Evolutionary conservation across 108 stramenopile species (phyloP), one percentile per base, ranked within the genome.

Genomic region (Pseudonitzschia multiseries): DNA sequence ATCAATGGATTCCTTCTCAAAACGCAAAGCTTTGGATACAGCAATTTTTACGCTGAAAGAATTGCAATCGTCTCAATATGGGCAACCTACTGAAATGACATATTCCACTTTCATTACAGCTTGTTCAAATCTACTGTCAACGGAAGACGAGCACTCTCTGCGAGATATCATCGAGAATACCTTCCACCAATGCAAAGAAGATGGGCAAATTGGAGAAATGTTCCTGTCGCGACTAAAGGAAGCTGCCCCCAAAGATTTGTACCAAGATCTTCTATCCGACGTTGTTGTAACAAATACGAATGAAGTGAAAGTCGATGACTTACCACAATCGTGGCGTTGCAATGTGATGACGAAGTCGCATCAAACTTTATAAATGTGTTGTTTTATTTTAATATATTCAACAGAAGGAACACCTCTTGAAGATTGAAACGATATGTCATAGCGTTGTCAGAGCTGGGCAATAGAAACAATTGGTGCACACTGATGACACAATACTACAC

Each of bases 51-150:
- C 84, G 22, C 65, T 81, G 28, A 52, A 81, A 43, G 84, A 85
- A 68, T 29, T 85, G 18, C 78, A 69, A 41, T 26, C 78, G 0
- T 81, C 82, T 17, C 26, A 67, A 41, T 82, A 82, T 62, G 78
- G 70, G 8, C 66, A 78, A 15, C 86, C 88, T 17, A 87, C 87
- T 74, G 83, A 89, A 32, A 74, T 90, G 13, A 84, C 88, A 10
- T 93, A 93, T 51, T 87, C 87, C 21, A 81, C 89, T 24, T 88
- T 93, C 68, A 77, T 93, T 65, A 82, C 83, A 71, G 88, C 86
- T 18, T 83, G 81, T 22, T 73, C 83, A 32, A 79, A 85, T 54
- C 77, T 93, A 13, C 54, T 84, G 41, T 69, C 76, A 36, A 44
- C 72, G 13, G 79, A 82, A 27, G 84, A 85, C 41, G 74, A 79